A percentile compares a stretch with the other conserved stretches of the same genome.
phyloP scores from a whole-genome alignment of 805 yeast species.

The Sugiyamaella smithiae region DNA sequence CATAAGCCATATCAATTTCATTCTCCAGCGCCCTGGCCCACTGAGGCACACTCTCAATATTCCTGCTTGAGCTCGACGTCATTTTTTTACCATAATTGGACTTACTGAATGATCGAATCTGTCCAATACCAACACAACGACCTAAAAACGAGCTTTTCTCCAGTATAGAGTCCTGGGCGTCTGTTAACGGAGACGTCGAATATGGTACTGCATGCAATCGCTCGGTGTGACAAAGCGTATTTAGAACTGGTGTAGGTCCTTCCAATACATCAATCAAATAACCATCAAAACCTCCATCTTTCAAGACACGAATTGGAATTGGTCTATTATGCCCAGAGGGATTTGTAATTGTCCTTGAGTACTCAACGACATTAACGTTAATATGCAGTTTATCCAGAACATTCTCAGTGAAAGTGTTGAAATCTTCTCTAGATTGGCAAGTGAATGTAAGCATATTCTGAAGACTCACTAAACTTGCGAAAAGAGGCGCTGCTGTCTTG shows the following conservation, averaged over 20 bases:
- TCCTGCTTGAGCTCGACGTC: slow-evolving; percentile 24
- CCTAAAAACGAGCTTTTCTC: slow-evolving; percentile 47
- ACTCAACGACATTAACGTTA: slow-evolving; percentile 53
- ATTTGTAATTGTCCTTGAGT: slow-evolving; percentile 27
- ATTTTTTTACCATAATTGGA: slow-evolving; percentile 68
- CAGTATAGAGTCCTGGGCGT: neutral
- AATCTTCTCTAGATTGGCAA: slow-evolving; percentile 52
- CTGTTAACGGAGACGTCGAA: slow-evolving; percentile 23
- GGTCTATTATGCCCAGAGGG: slow-evolving; percentile 24
- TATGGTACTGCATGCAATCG: slow-evolving; percentile 61
- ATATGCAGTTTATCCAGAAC: slow-evolving; percentile 41
- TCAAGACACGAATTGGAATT: slow-evolving; percentile 34
- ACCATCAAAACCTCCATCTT: slow-evolving; percentile 70
- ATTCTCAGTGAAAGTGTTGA: slow-evolving; percentile 41
- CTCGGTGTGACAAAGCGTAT: slow-evolving; percentile 59
- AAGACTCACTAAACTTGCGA: slow-evolving; percentile 56
- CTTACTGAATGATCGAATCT: slow-evolving; percentile 46
- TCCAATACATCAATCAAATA: slow-evolving; percentile 63
- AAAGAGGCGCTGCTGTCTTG: slow-evolving; percentile 34
- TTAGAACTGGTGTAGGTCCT: slow-evolving; percentile 71
- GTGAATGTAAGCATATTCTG: slow-evolving; percentile 62
- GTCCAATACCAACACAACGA: slow-evolving; percentile 60
- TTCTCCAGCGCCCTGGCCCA: slow-evolving; percentile 9
- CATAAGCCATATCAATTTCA: neutral
- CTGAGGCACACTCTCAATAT: slow-evolving; percentile 1